Evolutionary conservation across 1,284 basidiomycete species (phyloP).

Genomic region (Clitocybe nebularis): DNA sequence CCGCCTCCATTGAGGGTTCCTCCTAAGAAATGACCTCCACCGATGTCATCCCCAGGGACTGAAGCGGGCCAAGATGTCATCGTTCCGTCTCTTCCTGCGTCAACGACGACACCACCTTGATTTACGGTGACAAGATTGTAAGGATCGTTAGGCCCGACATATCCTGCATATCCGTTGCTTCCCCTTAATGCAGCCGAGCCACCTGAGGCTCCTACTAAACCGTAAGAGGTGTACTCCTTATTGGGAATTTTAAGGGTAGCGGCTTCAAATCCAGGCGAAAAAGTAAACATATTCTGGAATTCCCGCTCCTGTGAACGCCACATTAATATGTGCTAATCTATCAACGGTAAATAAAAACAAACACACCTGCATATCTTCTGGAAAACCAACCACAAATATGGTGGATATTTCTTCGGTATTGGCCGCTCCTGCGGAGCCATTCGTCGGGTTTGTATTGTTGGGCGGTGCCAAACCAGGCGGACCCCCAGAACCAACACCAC

Average conservation of each 20-base stretch:
- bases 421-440: conserved; percentile 17
- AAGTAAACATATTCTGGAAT: conserved; percentile 99
- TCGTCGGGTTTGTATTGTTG: conserved; percentile 13
- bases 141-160: conserved; percentile 62
- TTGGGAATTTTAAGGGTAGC: conserved; percentile 96
- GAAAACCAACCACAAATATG: conserved; percentile 98
- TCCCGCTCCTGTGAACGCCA: conserved; percentile 76
- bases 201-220: conserved; percentile 24
- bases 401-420: conserved; percentile 90
- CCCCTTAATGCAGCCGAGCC: conserved; percentile 11
- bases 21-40: conserved; percentile 27
- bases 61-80: conserved; percentile 64
- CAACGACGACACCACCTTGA: conserved; percentile 73
- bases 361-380: conserved; percentile 95
- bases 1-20: conserved; percentile 14
- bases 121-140: conserved; percentile 77
- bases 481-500: conserved; percentile 13
- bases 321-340: conserved; percentile 12
- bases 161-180: conserved; percentile 17
- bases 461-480: conserved; percentile 16
- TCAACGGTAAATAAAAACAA: background rate
- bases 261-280: conserved; percentile 93
- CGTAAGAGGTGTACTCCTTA: conserved; percentile 75
- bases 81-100: conserved; percentile 62
- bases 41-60: conserved; percentile 27